Percentiles rank a stretch among this genome's conserved stretches.
These are phyloP conservation scores for Eragrostis curvula DNA, from an alignment of 176 grass and related monocot genomes.

Conservation along the genomic window DNA sequence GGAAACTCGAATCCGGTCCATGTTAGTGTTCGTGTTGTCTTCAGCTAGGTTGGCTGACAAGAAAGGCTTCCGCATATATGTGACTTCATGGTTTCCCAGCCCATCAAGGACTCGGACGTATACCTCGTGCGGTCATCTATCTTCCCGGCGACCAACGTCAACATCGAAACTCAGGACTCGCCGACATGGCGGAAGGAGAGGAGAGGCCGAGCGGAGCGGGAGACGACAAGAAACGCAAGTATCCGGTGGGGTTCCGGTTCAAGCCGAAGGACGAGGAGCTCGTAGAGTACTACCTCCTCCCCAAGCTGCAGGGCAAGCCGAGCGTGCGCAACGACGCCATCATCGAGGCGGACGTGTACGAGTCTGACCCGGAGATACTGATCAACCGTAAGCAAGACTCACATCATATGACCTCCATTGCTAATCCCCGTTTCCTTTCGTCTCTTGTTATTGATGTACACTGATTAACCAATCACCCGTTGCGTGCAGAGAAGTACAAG, in stretches of 20 bases:
- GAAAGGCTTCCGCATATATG: neutral
- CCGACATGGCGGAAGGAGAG: constrained; percentile 9
- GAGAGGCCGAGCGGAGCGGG: neutral
- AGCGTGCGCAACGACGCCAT: neutral
- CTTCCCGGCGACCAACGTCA: neutral
- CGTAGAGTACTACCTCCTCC: constrained; percentile 40
- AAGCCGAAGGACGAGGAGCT: constrained; percentile 24
- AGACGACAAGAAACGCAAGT: neutral
- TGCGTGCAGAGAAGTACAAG: constrained; percentile 13
- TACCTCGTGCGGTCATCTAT: neutral
- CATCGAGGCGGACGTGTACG: constrained; percentile 40
- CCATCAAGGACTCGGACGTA: neutral
- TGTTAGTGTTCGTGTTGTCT: neutral
- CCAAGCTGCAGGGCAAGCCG: constrained; percentile 28
- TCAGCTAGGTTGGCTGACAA: neutral
- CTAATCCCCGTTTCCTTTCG: neutral
- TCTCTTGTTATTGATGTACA: neutral
- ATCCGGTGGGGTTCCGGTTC: constrained; percentile 24
- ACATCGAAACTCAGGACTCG: neutral
- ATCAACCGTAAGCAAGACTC: neutral
- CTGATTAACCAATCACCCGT: neutral
- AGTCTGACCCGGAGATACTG: constrained; percentile 29
- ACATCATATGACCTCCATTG: neutral
- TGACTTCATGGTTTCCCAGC: neutral
- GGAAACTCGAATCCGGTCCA: neutral